phyloP scores from a whole-genome alignment of 2,329 filamentous ascomycete genomes.

The Ophiocordyceps unilateralis region DNA sequence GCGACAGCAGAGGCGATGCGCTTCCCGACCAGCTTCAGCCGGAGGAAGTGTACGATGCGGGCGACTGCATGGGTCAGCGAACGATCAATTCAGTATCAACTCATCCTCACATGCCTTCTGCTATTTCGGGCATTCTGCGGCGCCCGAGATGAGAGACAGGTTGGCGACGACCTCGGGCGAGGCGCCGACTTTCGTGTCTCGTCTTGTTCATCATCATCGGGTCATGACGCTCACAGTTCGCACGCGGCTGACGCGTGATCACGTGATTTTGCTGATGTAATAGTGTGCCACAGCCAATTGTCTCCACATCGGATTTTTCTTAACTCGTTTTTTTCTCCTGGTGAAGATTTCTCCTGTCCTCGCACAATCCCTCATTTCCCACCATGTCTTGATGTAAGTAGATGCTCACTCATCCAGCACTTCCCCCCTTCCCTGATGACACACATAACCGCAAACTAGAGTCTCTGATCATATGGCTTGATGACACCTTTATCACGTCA shows the following conservation, averaged over 20 bases:
- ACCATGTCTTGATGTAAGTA: background rate
- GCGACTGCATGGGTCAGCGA: slow-evolving; percentile 52
- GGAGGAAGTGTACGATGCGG: slow-evolving; percentile 72
- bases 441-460: slow-evolving; percentile 86
- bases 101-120: slow-evolving; percentile 27
- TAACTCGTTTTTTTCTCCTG: slow-evolving; percentile 1
- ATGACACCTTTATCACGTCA: slow-evolving; percentile 79
- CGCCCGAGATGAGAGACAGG: no score
- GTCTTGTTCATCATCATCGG: background rate
- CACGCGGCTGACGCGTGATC: slow-evolving; percentile 14
- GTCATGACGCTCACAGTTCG: background rate
- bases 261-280: slow-evolving; percentile 7
- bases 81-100: background rate
- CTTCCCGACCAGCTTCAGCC: slow-evolving; percentile 69
- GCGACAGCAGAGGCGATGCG: slow-evolving; percentile 53
- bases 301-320: background rate
- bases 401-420: background rate
- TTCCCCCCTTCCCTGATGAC: slow-evolving; percentile 49
- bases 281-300: background rate
- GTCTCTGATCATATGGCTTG: slow-evolving; percentile 84
- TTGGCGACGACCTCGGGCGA: no score
- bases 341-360: background rate
- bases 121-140: slow-evolving; percentile 43
- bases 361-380: background rate
- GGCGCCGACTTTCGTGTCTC: background rate